A percentile compares a stretch with the other conserved stretches of the same genome.
These are phyloP conservation scores for Chaetomium fimeti DNA, from an alignment of 495 filamentous ascomycete species.

Conservation along the genomic window DNA sequence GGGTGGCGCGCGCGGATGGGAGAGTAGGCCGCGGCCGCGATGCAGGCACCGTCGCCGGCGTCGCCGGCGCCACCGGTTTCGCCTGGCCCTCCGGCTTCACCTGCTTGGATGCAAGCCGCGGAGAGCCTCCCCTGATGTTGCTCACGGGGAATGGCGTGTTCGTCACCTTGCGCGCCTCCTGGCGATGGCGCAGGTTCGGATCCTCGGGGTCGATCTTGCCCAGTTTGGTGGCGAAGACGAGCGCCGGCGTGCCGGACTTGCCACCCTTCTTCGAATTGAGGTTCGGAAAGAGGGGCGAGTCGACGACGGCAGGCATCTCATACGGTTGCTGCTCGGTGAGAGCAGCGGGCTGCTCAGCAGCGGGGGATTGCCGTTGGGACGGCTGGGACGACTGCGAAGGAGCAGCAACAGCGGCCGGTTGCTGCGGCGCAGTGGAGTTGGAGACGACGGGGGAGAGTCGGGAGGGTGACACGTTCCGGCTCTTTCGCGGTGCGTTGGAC, in stretches of 20 bases:
- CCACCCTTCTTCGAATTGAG: constrained; percentile 31
- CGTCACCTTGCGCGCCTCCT: constrained; percentile 30
- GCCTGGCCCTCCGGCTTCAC: constrained; percentile 11
- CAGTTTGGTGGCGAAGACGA: constrained; percentile 34
- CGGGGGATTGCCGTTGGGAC: constrained; percentile 23
- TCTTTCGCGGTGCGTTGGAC: constrained; percentile 35
- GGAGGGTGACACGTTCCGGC: constrained; percentile 40
- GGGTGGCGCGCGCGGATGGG: constrained; percentile 26
- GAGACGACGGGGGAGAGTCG: constrained; percentile 28
- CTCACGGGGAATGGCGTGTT: constrained; percentile 17
- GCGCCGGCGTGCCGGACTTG: constrained; percentile 9
- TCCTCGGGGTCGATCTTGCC: constrained; percentile 36
- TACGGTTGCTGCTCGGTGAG: constrained; percentile 28
- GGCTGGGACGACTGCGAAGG: constrained; percentile 6
- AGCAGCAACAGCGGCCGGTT: constrained; percentile 14
- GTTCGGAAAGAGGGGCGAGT: constrained; percentile 33
- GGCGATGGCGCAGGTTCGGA: constrained; percentile 29
- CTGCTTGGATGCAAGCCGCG: constrained; percentile 1
- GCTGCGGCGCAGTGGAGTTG: constrained; percentile 19
- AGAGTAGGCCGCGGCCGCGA: constrained; percentile 23
- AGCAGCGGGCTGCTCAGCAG: constrained; percentile 19
- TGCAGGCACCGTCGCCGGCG: constrained; percentile 17
- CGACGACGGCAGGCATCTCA: constrained; percentile 35
- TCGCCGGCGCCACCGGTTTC: constrained; percentile 15
- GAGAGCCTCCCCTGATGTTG: constrained; percentile 16